Conservation (phyloP, 495 filamentous ascomycete species). For the Cetradonia linearis region DNA sequence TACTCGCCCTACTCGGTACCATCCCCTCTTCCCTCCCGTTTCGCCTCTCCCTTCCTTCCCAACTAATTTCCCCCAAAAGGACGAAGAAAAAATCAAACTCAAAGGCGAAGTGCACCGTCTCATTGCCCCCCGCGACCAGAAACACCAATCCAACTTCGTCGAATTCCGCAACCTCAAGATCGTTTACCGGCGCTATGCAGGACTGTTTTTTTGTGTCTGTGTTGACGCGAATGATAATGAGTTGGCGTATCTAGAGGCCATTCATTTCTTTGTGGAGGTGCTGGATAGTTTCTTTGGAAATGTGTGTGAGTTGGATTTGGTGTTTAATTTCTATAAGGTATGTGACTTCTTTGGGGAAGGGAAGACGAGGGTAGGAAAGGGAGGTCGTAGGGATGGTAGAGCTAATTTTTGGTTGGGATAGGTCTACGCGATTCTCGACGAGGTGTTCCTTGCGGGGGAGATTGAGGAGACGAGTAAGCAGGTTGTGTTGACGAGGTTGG, state of each 20-base stretch:
- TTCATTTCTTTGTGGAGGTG: constrained; percentile 99
- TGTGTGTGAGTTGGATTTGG: constrained; percentile 96
- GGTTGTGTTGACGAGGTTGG: constrained; percentile 85
- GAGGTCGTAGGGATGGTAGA: constrained; percentile 21
- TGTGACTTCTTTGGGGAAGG: constrained; percentile 11
- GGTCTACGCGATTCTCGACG: constrained; percentile 97
- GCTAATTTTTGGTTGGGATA: constrained; percentile 31
- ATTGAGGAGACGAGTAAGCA: constrained; percentile 98
- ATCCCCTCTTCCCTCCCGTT: neutral
- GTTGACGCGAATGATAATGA: constrained; percentile 99
- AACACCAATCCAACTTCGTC: constrained; percentile 99
- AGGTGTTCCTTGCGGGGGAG: constrained; percentile 93
- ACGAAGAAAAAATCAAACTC: constrained; percentile 92
- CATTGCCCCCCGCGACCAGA: constrained; percentile 93
- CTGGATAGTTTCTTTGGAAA: constrained; percentile 98
- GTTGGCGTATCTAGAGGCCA: constrained; percentile 90
- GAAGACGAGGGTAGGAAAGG: neutral
- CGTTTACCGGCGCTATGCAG: constrained; percentile 93
- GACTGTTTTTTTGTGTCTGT: constrained; percentile 96
- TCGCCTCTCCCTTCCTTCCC: neutral
- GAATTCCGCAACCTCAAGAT: constrained; percentile 85
- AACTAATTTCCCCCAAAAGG: constrained; percentile 33
- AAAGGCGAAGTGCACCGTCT: constrained; percentile 94
- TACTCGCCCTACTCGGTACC: no score
- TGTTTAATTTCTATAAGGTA: constrained; percentile 95